Base-by-base conservation (phyloP, 768 basidiomycete species). In the Mycena epipterygia region DNA sequence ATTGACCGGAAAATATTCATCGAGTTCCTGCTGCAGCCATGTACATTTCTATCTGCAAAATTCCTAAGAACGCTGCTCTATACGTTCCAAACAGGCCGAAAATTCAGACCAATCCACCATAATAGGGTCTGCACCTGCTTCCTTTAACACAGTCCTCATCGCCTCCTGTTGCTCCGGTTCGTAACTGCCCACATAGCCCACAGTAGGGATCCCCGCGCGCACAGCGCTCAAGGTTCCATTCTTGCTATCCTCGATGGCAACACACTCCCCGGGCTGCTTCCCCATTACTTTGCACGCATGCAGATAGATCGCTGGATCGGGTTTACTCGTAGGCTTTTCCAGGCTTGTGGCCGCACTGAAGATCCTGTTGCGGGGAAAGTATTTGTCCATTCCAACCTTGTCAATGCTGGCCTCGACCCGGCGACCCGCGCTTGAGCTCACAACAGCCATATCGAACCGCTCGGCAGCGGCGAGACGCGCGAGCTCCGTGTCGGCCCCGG, bases 261-360 rank as follows among this genome's bases (percentile, higher is more conserved):
- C 73, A 42, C 72, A 75, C 53, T 74, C 72, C 16, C 39, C 52
- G 11, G 76, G 73, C 30, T 63, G 56, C 57, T 68, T 72, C 25
- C 72, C 76, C 25, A 77, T 41, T 29, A 67, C 67, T 46, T 75
- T 67, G 67, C 75, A 77, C 56, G 76, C 76, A 44, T 74, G 70
- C 12, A 77, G 65, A 49, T 77, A 77, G 29, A 77, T 76, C 21
- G 76, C 76, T 4, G 76, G 76, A 63, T 77, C 76, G 9, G 76
- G 76, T 39, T 77, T 77, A 46, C 75, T 76, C 30, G 76, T 77
- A 11, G 76, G 76, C 56, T 68, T 75, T 23, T 58, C 59, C 33
- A 77, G 59, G 44, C 75, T 76, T 32, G 76, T 77, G 17, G 76
- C 76, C n/a, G 76, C 76, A 52, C 75, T 76, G 62, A 76, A 77